These are phyloP conservation scores for Neurospora sp. DNA, from an alignment of 495 filamentous ascomycete species.

Conservation along the genomic window DNA sequence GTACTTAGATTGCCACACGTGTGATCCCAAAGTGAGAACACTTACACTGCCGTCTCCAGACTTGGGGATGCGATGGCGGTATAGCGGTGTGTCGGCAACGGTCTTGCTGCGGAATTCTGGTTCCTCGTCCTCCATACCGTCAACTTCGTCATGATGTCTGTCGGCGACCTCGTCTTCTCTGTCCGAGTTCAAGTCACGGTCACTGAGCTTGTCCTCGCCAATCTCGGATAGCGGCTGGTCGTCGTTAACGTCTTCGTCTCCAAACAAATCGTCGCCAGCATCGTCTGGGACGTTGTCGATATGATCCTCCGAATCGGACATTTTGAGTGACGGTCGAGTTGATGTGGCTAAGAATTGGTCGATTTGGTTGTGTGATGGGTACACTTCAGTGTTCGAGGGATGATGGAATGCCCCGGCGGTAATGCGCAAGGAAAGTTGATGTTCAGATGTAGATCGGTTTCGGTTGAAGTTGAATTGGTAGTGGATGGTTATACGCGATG, in stretches of 20 bases:
- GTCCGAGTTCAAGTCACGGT: constrained; percentile 74
- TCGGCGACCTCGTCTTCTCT: constrained; percentile 46
- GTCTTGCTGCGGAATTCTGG: constrained; percentile 40
- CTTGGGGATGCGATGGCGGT: constrained; percentile 57
- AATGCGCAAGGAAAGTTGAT: not conserved
- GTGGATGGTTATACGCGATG: not conserved
- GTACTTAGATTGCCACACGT: not conserved
- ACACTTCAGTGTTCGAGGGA: not conserved
- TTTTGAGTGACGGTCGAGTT: constrained; percentile 9
- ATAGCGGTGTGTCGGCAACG: constrained; percentile 48
- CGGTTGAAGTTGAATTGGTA: not conserved
- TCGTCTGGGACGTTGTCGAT: constrained; percentile 39
- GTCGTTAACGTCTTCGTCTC: constrained; percentile 39
- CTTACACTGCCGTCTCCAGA: constrained; percentile 56
- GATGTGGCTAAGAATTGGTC: not conserved
- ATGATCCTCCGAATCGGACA: constrained; percentile 43
- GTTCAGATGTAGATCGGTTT: not conserved
- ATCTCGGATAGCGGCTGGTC: constrained; percentile 17
- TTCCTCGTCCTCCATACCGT: constrained; percentile 31
- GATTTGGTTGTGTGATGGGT: not conserved
- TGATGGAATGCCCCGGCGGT: not conserved
- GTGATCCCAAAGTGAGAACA: not conserved
- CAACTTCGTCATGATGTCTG: constrained; percentile 24
- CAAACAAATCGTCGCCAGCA: constrained; percentile 57
- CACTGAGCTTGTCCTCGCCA: constrained; percentile 37